These are phyloP conservation scores for Sarcodon sp. DNA, from an alignment of 768 basidiomycete species.

Conservation along the genomic window DNA sequence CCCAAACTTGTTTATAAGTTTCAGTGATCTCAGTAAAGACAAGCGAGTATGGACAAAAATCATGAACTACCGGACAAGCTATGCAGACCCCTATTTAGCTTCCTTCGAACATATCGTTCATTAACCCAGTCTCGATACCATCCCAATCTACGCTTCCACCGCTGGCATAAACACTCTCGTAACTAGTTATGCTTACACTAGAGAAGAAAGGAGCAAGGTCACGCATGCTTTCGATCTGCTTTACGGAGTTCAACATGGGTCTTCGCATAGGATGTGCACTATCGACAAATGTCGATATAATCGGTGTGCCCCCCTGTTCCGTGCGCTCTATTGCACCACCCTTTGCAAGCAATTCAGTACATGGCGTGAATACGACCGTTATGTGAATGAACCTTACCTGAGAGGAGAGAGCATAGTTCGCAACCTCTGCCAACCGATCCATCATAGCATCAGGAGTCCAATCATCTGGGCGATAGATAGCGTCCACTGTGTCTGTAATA, in stretches of 20 bases:
- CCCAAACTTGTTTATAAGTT: no score
- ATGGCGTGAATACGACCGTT: no score
- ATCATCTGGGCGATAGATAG: conserved; percentile 75
- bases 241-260: conserved; percentile 56
- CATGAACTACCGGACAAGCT: no score
- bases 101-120: conserved; percentile 87
- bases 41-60: no score
- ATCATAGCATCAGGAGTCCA: conserved; percentile 82
- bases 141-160: conserved; percentile 82
- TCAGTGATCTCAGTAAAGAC: no score
- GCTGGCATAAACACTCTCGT: conserved; percentile 82
- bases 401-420: conserved; percentile 48
- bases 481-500: conserved; percentile 94
- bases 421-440: conserved; percentile 80
- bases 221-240: conserved; percentile 71
- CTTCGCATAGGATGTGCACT: conserved; percentile 45
- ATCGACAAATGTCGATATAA: background rate
- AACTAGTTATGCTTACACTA: conserved; percentile 75
- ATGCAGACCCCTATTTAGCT: conserved; percentile 20
- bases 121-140: conserved; percentile 67
- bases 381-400: conserved; percentile 16
- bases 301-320: background rate
- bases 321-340: background rate
- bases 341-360: background rate
- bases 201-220: conserved; percentile 90